Evolutionary conservation across 1,284 basidiomycete species (phyloP).

Genomic region (Leccinum fuscescens): DNA sequence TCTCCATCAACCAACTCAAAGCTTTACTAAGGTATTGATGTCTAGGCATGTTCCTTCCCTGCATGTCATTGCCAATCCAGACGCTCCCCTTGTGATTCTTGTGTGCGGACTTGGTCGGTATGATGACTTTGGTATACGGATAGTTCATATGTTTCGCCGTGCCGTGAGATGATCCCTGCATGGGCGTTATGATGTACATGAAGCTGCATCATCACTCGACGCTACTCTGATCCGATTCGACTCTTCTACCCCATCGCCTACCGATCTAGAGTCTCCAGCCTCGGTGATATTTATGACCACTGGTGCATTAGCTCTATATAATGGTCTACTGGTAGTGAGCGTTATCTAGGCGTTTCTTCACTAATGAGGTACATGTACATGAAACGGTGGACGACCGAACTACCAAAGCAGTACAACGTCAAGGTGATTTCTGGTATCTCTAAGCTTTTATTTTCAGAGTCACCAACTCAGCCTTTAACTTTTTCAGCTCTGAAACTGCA

Average conservation of each 20-base stretch:
- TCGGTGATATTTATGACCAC: neutral
- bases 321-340: neutral
- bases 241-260: neutral
- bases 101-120: neutral
- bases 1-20: slow-evolving; percentile 20
- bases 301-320: neutral
- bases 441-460: slow-evolving; percentile 21
- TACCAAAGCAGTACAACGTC: neutral
- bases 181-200: neutral
- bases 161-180: neutral
- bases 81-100: neutral
- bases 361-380: neutral
- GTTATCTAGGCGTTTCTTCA: neutral
- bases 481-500: slow-evolving; percentile 50
- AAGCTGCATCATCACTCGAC: neutral
- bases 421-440: neutral
- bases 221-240: neutral
- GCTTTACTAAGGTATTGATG: slow-evolving; percentile 21
- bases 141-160: neutral
- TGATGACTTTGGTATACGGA: neutral
- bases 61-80: neutral
- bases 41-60: slow-evolving; percentile 4
- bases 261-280: neutral
- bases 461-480: slow-evolving; percentile 47
- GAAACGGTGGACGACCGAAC: neutral